Evolutionary conservation across 768 basidiomycete species (phyloP).

Genomic region (Lentinula lateritia): DNA sequence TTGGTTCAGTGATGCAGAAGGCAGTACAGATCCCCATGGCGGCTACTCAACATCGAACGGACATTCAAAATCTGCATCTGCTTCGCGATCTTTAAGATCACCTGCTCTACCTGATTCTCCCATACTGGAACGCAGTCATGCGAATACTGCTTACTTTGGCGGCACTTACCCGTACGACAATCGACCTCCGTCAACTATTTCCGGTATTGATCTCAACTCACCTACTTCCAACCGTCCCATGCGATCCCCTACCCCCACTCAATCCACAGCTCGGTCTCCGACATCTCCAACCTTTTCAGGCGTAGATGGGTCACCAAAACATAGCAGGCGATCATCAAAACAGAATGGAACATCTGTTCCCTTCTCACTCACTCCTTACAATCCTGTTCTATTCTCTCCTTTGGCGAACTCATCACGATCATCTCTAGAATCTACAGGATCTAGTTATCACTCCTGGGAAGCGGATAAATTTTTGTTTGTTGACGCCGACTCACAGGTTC

Average conservation of each 20-base stretch:
- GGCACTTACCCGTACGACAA: constrained; percentile 28
- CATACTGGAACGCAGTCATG: constrained; percentile 32
- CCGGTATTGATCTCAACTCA: constrained; percentile 45
- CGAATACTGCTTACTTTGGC: constrained; percentile 22
- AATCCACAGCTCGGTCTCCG: constrained; percentile 47
- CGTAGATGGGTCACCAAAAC: constrained; percentile 32
- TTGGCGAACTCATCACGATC: constrained; percentile 72
- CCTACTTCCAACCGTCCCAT: constrained; percentile 32
- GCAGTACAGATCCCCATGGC: constrained; percentile 22
- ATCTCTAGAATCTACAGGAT: constrained; percentile 75
- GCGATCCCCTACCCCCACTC: constrained; percentile 68
- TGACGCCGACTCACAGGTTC: constrained; percentile 41
- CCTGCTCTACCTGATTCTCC: constrained; percentile 60
- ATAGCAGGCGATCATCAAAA: constrained; percentile 47
- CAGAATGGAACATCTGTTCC: constrained; percentile 46
- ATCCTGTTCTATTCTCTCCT: constrained; percentile 63
- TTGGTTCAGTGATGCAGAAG: constrained; percentile 39
- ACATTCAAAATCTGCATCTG: constrained; percentile 36
- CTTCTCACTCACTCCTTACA: constrained; percentile 44
- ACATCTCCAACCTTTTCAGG: constrained; percentile 45
- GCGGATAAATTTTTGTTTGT: constrained; percentile 55
- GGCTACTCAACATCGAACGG: constrained; percentile 16
- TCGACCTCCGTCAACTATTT: constrained; percentile 42
- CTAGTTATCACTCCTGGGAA: constrained; percentile 83
- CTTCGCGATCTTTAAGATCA: constrained; percentile 45